Evolutionary conservation across 768 basidiomycete genomes (phyloP), one percentile per base, ranked within the genome.

Genomic region (Kwoniella europaea): DNA sequence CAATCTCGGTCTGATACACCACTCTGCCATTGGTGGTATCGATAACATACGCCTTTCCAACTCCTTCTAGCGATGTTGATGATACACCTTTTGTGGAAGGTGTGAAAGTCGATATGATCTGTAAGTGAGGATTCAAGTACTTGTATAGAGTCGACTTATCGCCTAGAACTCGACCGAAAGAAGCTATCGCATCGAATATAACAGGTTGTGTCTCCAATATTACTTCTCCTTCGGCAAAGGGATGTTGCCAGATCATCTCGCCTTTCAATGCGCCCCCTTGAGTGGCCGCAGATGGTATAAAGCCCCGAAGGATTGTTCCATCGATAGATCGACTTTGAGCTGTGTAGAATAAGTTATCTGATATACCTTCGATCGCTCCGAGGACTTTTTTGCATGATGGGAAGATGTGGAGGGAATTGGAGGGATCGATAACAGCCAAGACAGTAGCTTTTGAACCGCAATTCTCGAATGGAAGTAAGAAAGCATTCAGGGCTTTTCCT

Each of bases 111-210:
- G 90, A 84, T 46, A 93, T 85, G 9, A 88, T 88, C 60, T 90
- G 86, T 43, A 94, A 75, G 75, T 92, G 89, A 9, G 91, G 91
- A 80, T 96, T 96, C 71, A 98, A 87, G 79, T 97, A 96, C 84
- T 98, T 98, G 86, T 97, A 96, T 68, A 98, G 82, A 42, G 94
- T 94, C 46, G 89, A 90, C 64, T 94, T 89, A 82, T 95, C 91
- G 2, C 92, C 94, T 4, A 93, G 85, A 4, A 96, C 93, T 76
- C 90, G 90, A 4, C 95, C 96, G 41, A 91, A 83, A 1, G 90
- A 91, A 0, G 94, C 93, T 43, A 93, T 85, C 0, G 89, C 88
- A 18, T 77, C 82, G 52, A 67, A 64, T 20, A 63, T 41, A 0
- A 66, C 86, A 86, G 69, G 85, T 76, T 90, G 81, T 68, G 91